These are phyloP conservation scores for Sporothrix protearum DNA, from an alignment of 2,329 filamentous ascomycete genomes.

Conservation along the genomic window DNA sequence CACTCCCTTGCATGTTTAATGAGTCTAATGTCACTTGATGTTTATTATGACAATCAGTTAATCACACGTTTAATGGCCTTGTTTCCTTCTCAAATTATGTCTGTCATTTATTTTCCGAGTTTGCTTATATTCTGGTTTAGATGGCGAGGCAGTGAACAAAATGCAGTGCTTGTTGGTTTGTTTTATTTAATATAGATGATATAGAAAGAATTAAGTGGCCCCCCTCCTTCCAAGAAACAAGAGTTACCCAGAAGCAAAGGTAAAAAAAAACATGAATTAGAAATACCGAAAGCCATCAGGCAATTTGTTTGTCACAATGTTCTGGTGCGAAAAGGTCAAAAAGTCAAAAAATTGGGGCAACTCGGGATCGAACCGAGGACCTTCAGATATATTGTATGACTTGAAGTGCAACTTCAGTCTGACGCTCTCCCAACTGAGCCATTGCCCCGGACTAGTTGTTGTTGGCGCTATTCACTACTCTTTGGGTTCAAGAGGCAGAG, in stretches of 20 bases:
- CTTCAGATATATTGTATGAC: constrained; percentile 21
- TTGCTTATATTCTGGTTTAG: not conserved
- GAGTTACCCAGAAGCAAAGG: not conserved
- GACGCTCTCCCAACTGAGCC: constrained; percentile 26
- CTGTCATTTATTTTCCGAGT: too few species aligned
- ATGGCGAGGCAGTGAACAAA: too few species aligned
- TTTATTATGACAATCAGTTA: not conserved
- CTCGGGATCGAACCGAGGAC: constrained; percentile 26
- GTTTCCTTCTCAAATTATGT: too few species aligned
- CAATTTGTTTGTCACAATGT: not conserved
- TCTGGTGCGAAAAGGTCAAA: not conserved
- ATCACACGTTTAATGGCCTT: not conserved
- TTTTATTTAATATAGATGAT: too few species aligned
- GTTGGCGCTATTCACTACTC: not conserved
- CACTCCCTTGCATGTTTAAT: too few species aligned
- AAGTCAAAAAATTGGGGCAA: constrained; percentile 19
- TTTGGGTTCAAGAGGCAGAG: not conserved
- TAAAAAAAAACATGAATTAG: not conserved
- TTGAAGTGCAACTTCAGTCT: constrained; percentile 21
- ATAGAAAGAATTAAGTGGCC: too few species aligned
- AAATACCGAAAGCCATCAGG: not conserved
- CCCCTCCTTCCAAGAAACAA: too few species aligned
- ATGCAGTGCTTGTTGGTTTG: too few species aligned
- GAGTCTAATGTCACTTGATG: too few species aligned
- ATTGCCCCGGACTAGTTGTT: constrained; percentile 16